phyloP scores from a whole-genome alignment of 257 asterid genomes.

The Echium plantagineum region DNA sequence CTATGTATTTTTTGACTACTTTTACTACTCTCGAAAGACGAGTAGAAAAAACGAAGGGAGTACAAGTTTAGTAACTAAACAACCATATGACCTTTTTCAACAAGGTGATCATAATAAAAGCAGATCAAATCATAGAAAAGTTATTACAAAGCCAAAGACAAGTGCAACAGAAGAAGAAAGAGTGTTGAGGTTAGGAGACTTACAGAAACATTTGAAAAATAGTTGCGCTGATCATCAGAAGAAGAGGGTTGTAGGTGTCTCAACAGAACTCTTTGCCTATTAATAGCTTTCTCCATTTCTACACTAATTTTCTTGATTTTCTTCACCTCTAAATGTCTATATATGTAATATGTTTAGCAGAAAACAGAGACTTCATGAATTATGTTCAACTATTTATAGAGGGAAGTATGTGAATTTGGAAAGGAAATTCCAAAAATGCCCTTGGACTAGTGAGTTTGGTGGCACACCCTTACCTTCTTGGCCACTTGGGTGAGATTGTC shows the following conservation, averaged over 20 bases:
- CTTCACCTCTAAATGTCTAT: background rate
- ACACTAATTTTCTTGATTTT: background rate
- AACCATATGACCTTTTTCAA: no score
- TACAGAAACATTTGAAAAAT: conserved; percentile 42
- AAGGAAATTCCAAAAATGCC: background rate
- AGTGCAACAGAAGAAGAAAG: background rate
- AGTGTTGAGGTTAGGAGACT: conserved; percentile 9
- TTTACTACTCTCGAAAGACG: no score
- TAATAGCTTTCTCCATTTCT: conserved; percentile 57
- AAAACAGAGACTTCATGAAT: no score
- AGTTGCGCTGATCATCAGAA: conserved; percentile 20
- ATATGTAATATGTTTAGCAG: no score
- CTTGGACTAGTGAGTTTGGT: background rate
- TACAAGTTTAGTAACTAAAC: no score
- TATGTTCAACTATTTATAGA: no score
- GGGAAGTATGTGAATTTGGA: background rate
- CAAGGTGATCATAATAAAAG: no score
- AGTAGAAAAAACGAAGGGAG: no score
- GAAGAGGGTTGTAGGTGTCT: conserved; percentile 45
- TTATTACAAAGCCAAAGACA: background rate
- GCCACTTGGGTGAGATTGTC: no score
- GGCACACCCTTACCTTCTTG: background rate
- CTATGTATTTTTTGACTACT: no score
- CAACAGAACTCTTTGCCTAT: conserved; percentile 56
- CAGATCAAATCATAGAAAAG: no score